phyloP scores from a whole-genome alignment of 2,329 filamentous ascomycete species.

The Westerdykella aurantiaca region DNA sequence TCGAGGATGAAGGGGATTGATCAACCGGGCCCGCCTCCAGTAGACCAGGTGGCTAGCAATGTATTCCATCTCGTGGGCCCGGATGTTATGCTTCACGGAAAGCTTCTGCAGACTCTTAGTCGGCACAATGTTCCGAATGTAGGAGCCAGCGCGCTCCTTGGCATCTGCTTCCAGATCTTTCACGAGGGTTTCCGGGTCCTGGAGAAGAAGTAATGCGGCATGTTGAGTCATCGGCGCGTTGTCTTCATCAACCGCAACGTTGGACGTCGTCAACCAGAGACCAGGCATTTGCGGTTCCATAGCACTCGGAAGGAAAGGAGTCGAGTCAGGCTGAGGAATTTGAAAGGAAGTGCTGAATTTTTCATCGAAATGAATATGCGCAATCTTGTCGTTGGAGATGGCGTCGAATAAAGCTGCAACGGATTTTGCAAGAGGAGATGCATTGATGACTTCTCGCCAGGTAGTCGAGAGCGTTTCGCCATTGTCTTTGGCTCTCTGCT shows the following conservation, averaged over 20 bases:
- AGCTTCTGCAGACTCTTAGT: slow-evolving; percentile 67
- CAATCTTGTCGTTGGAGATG: slow-evolving; percentile 79
- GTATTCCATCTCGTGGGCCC: slow-evolving; percentile 73
- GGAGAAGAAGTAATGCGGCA: slow-evolving; percentile 77
- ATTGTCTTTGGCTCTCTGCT: slow-evolving; percentile 73
- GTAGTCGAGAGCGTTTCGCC: slow-evolving; percentile 57
- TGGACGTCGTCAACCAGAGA: slow-evolving; percentile 82
- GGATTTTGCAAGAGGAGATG: slow-evolving; percentile 73
- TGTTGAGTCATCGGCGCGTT: slow-evolving; percentile 70
- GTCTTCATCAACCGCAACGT: slow-evolving; percentile 59
- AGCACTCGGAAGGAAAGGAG: slow-evolving; percentile 65
- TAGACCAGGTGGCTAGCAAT: slow-evolving; percentile 92
- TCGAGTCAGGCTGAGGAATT: slow-evolving; percentile 58
- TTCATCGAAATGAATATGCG: slow-evolving; percentile 69
- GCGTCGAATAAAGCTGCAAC: slow-evolving; percentile 77
- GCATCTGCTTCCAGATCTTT: slow-evolving; percentile 62
- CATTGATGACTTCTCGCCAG: slow-evolving; percentile 65
- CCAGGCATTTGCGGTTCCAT: slow-evolving; percentile 66
- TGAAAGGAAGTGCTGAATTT: slow-evolving; percentile 57
- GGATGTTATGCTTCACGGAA: slow-evolving; percentile 64
- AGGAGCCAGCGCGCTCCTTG: slow-evolving; percentile 67
- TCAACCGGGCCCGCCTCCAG: slow-evolving; percentile 87
- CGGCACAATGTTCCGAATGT: slow-evolving; percentile 54
- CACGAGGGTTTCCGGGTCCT: slow-evolving; percentile 76
- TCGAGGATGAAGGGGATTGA: slow-evolving; percentile 81